These are phyloP conservation scores for Calcarisporium arbuscula DNA, from an alignment of 2,329 filamentous ascomycete species.

Conservation along the genomic window DNA sequence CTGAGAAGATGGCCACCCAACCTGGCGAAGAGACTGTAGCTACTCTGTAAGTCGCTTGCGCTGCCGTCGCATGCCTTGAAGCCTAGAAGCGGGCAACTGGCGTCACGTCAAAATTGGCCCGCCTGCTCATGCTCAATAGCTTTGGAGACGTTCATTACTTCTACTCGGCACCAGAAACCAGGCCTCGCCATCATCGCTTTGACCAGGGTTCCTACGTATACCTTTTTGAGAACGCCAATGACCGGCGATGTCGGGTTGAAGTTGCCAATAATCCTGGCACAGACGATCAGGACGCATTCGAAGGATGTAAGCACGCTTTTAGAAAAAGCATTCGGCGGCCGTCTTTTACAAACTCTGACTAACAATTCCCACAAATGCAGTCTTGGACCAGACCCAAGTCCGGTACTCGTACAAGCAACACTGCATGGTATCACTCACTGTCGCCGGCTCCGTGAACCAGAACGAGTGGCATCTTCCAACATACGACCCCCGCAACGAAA, in stretches of 20 bases:
- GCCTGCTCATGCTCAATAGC: no score
- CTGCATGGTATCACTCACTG: constrained; percentile 60
- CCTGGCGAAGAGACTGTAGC: constrained; percentile 45
- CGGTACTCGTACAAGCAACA: constrained; percentile 70
- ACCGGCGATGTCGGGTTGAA: constrained; percentile 64
- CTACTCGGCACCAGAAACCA: constrained; percentile 60
- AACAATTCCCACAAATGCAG: constrained; percentile 30
- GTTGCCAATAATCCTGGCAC: constrained; percentile 69
- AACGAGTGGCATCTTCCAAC: constrained; percentile 71
- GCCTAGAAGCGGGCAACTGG: background rate
- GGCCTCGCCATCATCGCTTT: constrained; percentile 72
- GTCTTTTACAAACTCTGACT: background rate
- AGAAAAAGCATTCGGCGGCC: background rate
- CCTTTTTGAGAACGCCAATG: constrained; percentile 65
- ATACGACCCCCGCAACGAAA: constrained; percentile 65
- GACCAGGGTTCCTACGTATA: constrained; percentile 77
- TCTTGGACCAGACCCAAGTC: constrained; percentile 58
- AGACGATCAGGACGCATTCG: constrained; percentile 72
- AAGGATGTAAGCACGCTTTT: constrained; percentile 57
- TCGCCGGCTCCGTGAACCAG: constrained; percentile 47
- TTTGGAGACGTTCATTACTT: constrained; percentile 77
- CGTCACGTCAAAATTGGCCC: no score
- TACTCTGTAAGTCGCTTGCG: constrained; percentile 37
- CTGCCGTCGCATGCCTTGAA: background rate
- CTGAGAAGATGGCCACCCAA: constrained; percentile 35